Evolutionary conservation across 2,329 filamentous ascomycete species (phyloP), one percentile per base, ranked within the genome.

Genomic region (Ceratocystis destructans): DNA sequence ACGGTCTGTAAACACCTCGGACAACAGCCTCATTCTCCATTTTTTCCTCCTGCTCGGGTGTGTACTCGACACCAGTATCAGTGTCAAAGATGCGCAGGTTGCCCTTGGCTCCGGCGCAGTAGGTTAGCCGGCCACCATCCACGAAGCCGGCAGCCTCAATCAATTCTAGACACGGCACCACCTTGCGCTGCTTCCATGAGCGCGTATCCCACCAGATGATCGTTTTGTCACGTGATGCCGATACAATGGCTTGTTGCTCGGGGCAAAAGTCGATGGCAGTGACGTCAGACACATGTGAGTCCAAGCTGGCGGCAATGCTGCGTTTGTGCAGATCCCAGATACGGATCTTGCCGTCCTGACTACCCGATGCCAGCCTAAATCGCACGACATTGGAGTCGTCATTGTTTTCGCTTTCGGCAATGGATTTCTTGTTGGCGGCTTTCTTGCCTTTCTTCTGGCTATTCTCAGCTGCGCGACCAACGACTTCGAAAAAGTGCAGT

Each of bases 201-300:
- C 79, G 83, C 22, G 88, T 82, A 75, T 96, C 88, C 93, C 94
- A 99, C 75, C 95, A 82, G 69, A 94, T 94, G 65, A 94, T 83
- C 0, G 94, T 97, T 78, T 96, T 95, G 77, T 99, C 94, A 76
- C 94, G 84, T 73, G 91, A 89, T 22, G 86, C 90, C 4, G 91
- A 94, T 1, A 99, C 81, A 37, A 99, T 78, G 4, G 85, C 79
- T 72, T 93, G 85, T 72, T 91, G 84, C 65, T 86, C 78, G 0
- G 84, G 75, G 4, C 89, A 94, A 74, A 89, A 99, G 71, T 94
- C 89, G 62, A 99, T 75, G 64, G 85, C 86, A 70, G 91, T 87
- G n/a, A 99, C 89, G 70, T 97, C 89, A 8, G 94, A 97, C 25
- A 96, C 91, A 73, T 99, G 95, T 0, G 91, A 94, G 68, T 97